A percentile compares a stretch with the other conserved stretches of the same genome.
Evolutionary conservation across 2,329 filamentous ascomycete species (phyloP).

Genomic region (Colletotrichum tofieldiae): DNA sequence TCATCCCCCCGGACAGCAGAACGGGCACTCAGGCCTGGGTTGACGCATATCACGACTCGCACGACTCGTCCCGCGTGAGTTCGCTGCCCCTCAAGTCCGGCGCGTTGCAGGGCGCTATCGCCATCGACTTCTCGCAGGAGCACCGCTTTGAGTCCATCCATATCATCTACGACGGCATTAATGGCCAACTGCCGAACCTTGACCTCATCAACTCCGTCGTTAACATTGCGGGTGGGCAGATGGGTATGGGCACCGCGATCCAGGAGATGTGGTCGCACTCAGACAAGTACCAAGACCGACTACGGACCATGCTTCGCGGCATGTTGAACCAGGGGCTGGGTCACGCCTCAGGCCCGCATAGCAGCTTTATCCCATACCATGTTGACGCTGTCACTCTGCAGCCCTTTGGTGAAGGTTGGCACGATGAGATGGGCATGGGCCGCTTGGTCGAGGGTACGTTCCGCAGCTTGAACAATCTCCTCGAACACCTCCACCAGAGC

Average conservation of each 20-base stretch:
- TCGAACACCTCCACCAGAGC: conserved; percentile 97
- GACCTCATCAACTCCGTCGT: conserved; percentile 97
- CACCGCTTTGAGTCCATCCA: conserved; percentile 90
- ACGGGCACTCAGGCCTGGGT: conserved; percentile 97
- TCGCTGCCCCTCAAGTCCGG: conserved; percentile 92
- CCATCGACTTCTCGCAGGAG: conserved; percentile 92
- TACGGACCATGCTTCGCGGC: conserved; percentile 90
- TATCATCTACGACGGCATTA: conserved; percentile 94
- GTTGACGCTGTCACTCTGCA: conserved; percentile 96
- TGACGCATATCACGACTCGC: conserved; percentile 95
- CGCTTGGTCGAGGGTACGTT: conserved; percentile 91
- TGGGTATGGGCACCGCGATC: conserved; percentile 87
- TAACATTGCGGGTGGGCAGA: conserved; percentile 89
- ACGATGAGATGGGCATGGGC: conserved; percentile 97
- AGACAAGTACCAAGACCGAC: conserved; percentile 84
- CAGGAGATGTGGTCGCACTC: conserved; percentile 88
- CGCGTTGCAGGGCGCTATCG: conserved; percentile 91
- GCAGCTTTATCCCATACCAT: conserved; percentile 97
- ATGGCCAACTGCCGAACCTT: conserved; percentile 94
- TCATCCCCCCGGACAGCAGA: conserved; percentile 90
- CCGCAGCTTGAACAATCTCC: conserved; percentile 93
- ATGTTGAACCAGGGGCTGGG: conserved; percentile 95
- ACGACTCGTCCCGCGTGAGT: conserved; percentile 79
- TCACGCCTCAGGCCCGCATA: conserved; percentile 91
- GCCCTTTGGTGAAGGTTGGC: conserved; percentile 92